Conservation (phyloP, 306 rosid genomes). For the Notholithocarpus densiflorus region DNA sequence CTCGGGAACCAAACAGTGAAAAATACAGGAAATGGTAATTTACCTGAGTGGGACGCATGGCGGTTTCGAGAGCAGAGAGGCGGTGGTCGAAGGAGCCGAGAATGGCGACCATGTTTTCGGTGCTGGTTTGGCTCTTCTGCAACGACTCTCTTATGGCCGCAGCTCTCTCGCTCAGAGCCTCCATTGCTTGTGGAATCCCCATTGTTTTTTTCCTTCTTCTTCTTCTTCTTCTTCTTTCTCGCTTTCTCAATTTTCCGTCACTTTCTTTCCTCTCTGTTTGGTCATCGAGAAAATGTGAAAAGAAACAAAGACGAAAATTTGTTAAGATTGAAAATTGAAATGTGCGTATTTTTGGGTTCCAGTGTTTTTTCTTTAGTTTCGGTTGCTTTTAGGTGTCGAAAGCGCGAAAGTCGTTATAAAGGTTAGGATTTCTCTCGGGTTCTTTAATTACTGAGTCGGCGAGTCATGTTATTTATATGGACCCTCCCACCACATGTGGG, state of each 20-base stretch:
- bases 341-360: neutral
- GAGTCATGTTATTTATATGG: neutral
- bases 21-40: neutral
- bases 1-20: neutral
- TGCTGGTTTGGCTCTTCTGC: conserved; percentile 69
- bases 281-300: conserved; percentile 17
- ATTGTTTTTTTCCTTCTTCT: conserved; percentile 11
- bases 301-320: neutral
- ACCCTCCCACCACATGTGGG: neutral
- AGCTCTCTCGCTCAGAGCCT: conserved; percentile 58
- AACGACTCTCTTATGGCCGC: conserved; percentile 59
- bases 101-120: conserved; percentile 81
- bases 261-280: conserved; percentile 22
- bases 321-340: conserved; percentile 6
- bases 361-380: neutral
- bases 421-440: neutral
- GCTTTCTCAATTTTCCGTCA: conserved; percentile 12
- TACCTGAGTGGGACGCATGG: conserved; percentile 98
- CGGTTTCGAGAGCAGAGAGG: conserved; percentile 91
- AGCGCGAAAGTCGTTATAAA: conserved; percentile 4
- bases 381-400: conserved; percentile 14
- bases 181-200: conserved; percentile 66
- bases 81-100: conserved; percentile 96
- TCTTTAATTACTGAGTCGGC: neutral
- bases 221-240: too few relatives aligned